A percentile compares a stretch with the other conserved stretches of the same genome.
Conservation (phyloP, 1,139 yeast species). For the Tardiomyces blankii region DNA sequence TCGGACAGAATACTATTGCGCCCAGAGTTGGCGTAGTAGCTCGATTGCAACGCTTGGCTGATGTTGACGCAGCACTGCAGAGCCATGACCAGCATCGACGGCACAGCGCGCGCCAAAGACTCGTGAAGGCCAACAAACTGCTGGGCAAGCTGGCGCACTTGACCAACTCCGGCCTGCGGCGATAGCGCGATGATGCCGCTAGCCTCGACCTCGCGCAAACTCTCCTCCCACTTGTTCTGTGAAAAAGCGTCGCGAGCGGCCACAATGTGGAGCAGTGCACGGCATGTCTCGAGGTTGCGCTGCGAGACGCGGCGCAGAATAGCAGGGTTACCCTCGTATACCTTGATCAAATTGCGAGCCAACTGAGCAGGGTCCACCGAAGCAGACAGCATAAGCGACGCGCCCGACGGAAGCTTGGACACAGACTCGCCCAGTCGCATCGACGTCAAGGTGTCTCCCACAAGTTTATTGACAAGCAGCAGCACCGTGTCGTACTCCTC, state of each 20-base stretch:
- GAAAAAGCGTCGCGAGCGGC: constrained; percentile 54
- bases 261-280: constrained; percentile 52
- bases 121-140: constrained; percentile 54
- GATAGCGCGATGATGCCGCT: constrained; percentile 59
- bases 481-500: constrained; percentile 87
- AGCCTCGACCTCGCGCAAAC: constrained; percentile 43
- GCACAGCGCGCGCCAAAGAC: constrained; percentile 66
- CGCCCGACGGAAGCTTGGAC: constrained; percentile 13
- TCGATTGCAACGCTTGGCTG: constrained; percentile 37
- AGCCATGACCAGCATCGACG: constrained; percentile 66
- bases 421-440: constrained; percentile 64
- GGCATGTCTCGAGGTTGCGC: constrained; percentile 43
- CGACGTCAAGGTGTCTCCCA: constrained; percentile 70
- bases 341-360: constrained; percentile 29
- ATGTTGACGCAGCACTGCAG: constrained; percentile 69
- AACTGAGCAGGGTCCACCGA: constrained; percentile 30
- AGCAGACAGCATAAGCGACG: constrained; percentile 21
- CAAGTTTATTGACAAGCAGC: constrained; percentile 56
- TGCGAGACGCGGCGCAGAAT: constrained; percentile 22
- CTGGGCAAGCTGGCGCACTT: constrained; percentile 43
- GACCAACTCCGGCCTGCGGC: constrained; percentile 33
- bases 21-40: constrained; percentile 38
- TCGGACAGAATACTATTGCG: constrained; percentile 46
- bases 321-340: constrained; percentile 24
- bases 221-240: constrained; percentile 47